Evolutionary conservation across 2,329 filamentous ascomycete species (phyloP).

Genomic region (Rhytidhysteron rufulum): DNA sequence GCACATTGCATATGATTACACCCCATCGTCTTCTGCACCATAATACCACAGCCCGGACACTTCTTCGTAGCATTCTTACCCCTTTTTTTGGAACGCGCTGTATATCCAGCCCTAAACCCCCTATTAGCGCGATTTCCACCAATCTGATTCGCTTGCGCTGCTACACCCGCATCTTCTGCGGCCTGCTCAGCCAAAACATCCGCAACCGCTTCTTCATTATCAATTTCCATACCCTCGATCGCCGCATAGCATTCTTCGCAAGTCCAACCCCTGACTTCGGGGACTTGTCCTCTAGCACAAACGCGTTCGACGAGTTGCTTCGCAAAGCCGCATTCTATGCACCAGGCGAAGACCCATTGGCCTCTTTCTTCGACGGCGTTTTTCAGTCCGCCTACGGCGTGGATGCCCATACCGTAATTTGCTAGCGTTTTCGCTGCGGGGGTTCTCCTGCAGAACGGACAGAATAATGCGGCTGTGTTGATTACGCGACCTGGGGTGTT

Average conservation of each 20-base stretch:
- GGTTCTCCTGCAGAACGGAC: slow-evolving; percentile 49
- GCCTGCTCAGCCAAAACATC: slow-evolving; percentile 3
- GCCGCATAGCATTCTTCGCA: slow-evolving; percentile 37
- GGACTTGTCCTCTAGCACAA: slow-evolving; percentile 41
- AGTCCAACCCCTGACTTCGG: slow-evolving; percentile 34
- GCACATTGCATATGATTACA: slow-evolving; percentile 35
- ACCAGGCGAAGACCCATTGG: slow-evolving; percentile 50
- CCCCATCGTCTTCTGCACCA: slow-evolving; percentile 35
- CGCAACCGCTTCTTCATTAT: slow-evolving; percentile 8
- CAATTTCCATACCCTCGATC: slow-evolving; percentile 15
- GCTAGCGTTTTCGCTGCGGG: slow-evolving; percentile 38
- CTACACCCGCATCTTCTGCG: slow-evolving; percentile 1
- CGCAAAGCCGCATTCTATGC: slow-evolving; percentile 41
- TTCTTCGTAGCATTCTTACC: slow-evolving; percentile 28
- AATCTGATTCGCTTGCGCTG: not conserved
- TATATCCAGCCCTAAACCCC: not conserved
- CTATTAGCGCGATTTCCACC: slow-evolving; percentile 9
- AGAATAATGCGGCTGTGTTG: slow-evolving; percentile 47
- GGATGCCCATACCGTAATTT: slow-evolving; percentile 32
- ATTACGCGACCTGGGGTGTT: slow-evolving; percentile 44
- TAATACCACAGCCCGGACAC: slow-evolving; percentile 34
- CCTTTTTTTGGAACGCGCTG: slow-evolving; percentile 7
- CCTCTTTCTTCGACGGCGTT: slow-evolving; percentile 40
- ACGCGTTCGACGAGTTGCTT: slow-evolving; percentile 41
- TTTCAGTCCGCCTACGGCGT: slow-evolving; percentile 35